Conservation (phyloP, 2,329 filamentous ascomycete genomes). For the Fusarium staphyleae region DNA sequence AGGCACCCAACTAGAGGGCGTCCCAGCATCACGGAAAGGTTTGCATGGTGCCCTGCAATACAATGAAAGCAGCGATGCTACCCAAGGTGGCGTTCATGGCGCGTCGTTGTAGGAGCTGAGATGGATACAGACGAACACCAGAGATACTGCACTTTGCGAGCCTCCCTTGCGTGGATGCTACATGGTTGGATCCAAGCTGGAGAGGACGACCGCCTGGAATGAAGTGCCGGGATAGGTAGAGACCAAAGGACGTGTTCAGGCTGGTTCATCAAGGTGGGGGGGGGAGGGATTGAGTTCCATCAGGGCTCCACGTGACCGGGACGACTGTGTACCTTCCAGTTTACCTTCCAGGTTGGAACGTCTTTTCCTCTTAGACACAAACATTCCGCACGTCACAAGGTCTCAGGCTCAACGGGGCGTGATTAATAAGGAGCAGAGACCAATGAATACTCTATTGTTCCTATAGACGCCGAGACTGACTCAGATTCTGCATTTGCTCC, state of each 20-base stretch:
- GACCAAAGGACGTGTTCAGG: too few species aligned
- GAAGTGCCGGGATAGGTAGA: not conserved
- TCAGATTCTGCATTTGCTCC: not conserved
- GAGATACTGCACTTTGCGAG: not conserved
- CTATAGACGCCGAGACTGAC: not conserved
- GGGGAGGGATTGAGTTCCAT: not conserved
- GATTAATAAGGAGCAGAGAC: not conserved
- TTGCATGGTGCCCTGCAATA: conserved; percentile 14
- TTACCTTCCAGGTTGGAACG: too few species aligned
- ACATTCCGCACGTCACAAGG: conserved; percentile 23
- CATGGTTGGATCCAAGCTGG: conserved; percentile 7
- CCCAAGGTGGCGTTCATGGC: conserved; percentile 25
- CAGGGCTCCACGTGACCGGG: conserved; percentile 14
- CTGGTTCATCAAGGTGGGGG: too few species aligned
- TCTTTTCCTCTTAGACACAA: not conserved
- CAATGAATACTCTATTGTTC: not conserved
- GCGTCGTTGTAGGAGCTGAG: conserved; percentile 14
- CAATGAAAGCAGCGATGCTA: conserved; percentile 16
- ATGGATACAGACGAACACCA: conserved; percentile 4
- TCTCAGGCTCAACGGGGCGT: conserved; percentile 7
- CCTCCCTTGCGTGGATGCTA: not conserved
- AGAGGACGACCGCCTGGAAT: conserved; percentile 13
- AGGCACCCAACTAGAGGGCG: conserved; percentile 27
- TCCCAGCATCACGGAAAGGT: conserved; percentile 26
- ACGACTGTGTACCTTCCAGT: not conserved